Evolutionary conservation across 106 monocot genomes (phyloP).

Genomic region (Chionographis japonica): DNA sequence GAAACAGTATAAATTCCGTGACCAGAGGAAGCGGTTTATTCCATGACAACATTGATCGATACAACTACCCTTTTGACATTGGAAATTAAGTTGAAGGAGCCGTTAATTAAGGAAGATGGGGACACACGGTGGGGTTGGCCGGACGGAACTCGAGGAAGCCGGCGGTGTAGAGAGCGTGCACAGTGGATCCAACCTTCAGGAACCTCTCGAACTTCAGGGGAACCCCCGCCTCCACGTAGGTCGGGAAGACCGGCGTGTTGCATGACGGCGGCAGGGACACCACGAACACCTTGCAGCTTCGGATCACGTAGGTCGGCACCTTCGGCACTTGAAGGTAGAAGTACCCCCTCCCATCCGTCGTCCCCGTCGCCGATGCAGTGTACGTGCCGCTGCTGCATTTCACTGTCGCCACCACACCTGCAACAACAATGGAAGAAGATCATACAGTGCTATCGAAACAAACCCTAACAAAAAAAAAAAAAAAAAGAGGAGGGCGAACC

Average conservation of each 20-base stretch:
- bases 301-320: background rate
- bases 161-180: constrained; percentile 11
- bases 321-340: constrained; percentile 13
- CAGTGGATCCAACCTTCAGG: background rate
- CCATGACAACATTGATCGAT: too few species aligned
- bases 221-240: background rate
- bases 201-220: constrained; percentile 16
- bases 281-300: constrained; percentile 13
- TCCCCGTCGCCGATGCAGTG: background rate
- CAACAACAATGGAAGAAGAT: too few species aligned
- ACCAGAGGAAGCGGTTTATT: too few species aligned
- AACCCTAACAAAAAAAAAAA: background rate
- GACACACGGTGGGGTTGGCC: background rate
- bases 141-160: constrained; percentile 19
- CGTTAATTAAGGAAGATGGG: too few species aligned
- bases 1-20: too few species aligned
- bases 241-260: constrained; percentile 11
- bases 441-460: too few species aligned
- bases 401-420: constrained; percentile 18
- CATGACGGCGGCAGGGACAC: constrained; percentile 16
- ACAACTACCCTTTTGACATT: too few species aligned
- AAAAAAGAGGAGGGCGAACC: constrained; percentile 10
- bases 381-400: background rate
- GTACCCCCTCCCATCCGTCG: constrained; percentile 30
- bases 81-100: too few species aligned